A percentile compares a stretch with the other conserved stretches of the same genome.
These are phyloP conservation scores for Xylaria longipes DNA, from an alignment of 495 filamentous ascomycete genomes.

Conservation along the genomic window DNA sequence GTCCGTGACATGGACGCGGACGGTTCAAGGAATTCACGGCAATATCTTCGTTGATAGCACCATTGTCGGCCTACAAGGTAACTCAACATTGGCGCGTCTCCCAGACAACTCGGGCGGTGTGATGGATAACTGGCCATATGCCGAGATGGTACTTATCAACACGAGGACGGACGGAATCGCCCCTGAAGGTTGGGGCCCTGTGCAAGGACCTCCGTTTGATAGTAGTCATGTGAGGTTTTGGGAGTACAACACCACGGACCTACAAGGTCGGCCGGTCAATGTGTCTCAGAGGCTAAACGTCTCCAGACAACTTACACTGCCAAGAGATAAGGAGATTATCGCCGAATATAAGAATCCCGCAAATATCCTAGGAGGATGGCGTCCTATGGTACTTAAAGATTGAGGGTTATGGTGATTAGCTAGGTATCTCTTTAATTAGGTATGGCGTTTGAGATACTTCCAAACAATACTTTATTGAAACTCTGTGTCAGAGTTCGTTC, in stretches of 20 bases:
- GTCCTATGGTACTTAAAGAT: constrained; percentile 18
- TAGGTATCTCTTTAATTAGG: not conserved
- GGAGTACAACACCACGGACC: constrained; percentile 32
- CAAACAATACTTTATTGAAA: not conserved
- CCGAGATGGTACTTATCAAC: constrained; percentile 30
- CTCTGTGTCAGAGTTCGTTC: not conserved
- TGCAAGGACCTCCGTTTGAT: constrained; percentile 27
- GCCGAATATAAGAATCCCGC: constrained; percentile 22
- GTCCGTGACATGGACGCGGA: constrained; percentile 30
- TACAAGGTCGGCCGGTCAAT: constrained; percentile 21
- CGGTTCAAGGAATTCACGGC: constrained; percentile 29
- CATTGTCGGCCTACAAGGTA: constrained; percentile 20
- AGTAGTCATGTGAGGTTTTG: constrained; percentile 26
- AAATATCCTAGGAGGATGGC: constrained; percentile 28
- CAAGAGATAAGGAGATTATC: constrained; percentile 13
- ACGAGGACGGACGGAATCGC: constrained; percentile 26
- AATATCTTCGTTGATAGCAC: constrained; percentile 33
- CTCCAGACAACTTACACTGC: constrained; percentile 24
- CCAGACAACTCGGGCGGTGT: constrained; percentile 31
- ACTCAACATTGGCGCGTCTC: constrained; percentile 27
- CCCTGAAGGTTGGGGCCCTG: constrained; percentile 30
- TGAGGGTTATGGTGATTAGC: not conserved
- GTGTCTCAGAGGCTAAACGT: constrained; percentile 20
- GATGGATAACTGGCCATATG: constrained; percentile 32
- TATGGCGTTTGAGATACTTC: not conserved